phyloP scores from a whole-genome alignment of 2,329 filamentous ascomycete species.

The Microcyclospora pomicola region DNA sequence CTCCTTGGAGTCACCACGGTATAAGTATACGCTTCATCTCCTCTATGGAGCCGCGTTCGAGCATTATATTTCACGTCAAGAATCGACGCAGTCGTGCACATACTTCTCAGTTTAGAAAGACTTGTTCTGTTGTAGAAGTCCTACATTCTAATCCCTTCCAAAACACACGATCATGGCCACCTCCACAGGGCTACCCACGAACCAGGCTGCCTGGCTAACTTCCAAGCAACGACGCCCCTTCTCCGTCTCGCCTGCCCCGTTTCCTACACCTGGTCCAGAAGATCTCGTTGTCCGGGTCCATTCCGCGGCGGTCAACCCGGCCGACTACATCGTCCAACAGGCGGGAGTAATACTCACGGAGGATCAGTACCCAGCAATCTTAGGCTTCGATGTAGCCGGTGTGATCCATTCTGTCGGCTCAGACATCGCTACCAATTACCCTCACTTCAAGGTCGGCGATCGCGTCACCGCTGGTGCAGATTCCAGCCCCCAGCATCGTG shows the following conservation, averaged over 20 bases:
- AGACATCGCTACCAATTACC: constrained; percentile 6
- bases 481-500: neutral
- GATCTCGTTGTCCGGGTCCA: constrained; percentile 24
- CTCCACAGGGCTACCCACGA: constrained; percentile 5
- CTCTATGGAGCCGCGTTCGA: neutral
- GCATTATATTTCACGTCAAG: neutral
- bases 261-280: constrained; percentile 10
- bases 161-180: neutral
- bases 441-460: constrained; percentile 11
- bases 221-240: constrained; percentile 8
- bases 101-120: neutral
- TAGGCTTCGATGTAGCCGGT: constrained; percentile 17
- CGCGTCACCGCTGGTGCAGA: constrained; percentile 8
- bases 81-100: neutral
- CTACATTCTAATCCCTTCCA: neutral
- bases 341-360: constrained; percentile 9
- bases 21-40: too few species aligned
- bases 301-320: constrained; percentile 28
- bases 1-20: too few species aligned
- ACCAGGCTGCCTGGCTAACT: constrained; percentile 12
- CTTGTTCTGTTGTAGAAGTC: neutral
- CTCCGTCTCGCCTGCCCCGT: constrained; percentile 9
- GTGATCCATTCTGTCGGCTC: constrained; percentile 9
- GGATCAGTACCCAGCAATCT: constrained; percentile 15
- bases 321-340: constrained; percentile 25